phyloP scores from a whole-genome alignment of 805 yeast genomes.

The Ogataea salicorniae region DNA sequence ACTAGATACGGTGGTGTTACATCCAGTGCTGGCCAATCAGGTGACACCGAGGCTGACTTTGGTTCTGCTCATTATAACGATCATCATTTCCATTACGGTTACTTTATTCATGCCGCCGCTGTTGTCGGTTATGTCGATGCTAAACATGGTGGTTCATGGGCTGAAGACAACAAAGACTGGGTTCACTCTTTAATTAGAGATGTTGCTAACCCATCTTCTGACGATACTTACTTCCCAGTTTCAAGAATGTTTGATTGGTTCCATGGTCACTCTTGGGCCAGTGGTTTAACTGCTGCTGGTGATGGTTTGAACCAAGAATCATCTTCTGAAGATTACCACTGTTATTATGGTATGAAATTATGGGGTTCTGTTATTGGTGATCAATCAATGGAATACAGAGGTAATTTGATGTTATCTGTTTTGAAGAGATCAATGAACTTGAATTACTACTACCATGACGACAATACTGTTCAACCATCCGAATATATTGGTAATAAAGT shows the following conservation, averaged over 20 bases:
- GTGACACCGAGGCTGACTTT: conserved; percentile 42
- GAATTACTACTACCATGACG: conserved; percentile 50
- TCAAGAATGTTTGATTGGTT: conserved; percentile 70
- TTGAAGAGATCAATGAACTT: conserved; percentile 47
- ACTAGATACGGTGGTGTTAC: conserved; percentile 52
- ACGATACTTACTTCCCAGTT: conserved; percentile 58
- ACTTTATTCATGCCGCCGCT: conserved; percentile 58
- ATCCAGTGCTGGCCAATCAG: conserved; percentile 42
- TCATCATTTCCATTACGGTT: conserved; percentile 56
- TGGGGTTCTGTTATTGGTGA: conserved; percentile 58
- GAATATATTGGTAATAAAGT: conserved; percentile 58
- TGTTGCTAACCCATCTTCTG: conserved; percentile 52
- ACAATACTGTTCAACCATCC: conserved; percentile 52
- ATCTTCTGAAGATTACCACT: conserved; percentile 69
- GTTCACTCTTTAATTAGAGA: conserved; percentile 60
- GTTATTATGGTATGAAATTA: conserved; percentile 61
- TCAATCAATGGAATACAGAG: conserved; percentile 45
- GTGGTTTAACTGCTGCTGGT: conserved; percentile 62
- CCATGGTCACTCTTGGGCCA: conserved; percentile 76
- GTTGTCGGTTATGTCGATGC: conserved; percentile 52
- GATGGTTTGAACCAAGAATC: conserved; percentile 79
- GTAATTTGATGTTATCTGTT: conserved; percentile 57
- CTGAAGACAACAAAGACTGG: conserved; percentile 43
- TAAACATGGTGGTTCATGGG: conserved; percentile 48
- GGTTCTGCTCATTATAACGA: conserved; percentile 51